Conservation (phyloP, 83 land plant genomes). For the Thuja plicata region DNA sequence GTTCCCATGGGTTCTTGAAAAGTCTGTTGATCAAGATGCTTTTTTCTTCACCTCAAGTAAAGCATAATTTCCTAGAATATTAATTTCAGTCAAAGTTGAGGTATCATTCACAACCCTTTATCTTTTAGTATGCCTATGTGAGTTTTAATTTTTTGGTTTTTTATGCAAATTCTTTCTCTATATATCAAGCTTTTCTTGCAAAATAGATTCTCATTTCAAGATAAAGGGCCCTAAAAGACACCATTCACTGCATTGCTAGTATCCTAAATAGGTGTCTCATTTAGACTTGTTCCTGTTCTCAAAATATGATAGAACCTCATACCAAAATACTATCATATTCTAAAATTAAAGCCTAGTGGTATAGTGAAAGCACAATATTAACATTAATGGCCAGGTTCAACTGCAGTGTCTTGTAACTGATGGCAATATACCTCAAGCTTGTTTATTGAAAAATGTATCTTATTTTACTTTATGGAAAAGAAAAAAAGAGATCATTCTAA, state of each 20-base stretch:
- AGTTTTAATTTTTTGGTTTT: neutral
- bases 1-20: neutral
- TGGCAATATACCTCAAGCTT: neutral
- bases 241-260: neutral
- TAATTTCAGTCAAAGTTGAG: neutral
- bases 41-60: neutral
- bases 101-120: neutral
- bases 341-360: neutral
- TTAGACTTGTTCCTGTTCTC: neutral
- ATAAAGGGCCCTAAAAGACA: neutral
- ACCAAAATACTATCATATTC: neutral
- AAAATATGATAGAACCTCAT: neutral
- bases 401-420: neutral
- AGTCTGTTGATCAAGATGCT: neutral
- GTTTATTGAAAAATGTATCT: neutral
- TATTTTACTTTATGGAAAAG: neutral
- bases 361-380: neutral
- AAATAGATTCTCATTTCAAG: neutral
- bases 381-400: neutral
- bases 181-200: neutral
- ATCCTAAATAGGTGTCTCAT: neutral
- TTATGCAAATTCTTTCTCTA: neutral
- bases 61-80: neutral
- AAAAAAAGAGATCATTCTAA: neutral
- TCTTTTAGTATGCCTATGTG: neutral